Conservation (phyloP, 805 yeast species). For the Candida loeiensis region DNA sequence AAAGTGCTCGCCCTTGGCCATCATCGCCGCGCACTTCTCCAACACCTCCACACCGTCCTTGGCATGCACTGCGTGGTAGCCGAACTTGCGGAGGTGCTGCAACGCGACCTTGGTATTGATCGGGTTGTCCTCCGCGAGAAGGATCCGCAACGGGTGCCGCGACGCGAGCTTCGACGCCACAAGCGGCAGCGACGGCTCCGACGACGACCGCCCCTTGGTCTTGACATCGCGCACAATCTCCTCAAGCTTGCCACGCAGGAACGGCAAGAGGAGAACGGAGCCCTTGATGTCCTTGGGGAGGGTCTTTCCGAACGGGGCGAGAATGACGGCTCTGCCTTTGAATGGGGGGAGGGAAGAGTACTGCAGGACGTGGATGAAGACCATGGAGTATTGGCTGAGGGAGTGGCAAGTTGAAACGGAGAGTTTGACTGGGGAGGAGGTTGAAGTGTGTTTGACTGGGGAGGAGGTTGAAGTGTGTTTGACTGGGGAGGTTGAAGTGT, state of each 20-base stretch:
- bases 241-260: conserved; percentile 24
- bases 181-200: background rate
- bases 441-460: conserved; percentile 7
- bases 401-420: too few species aligned
- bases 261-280: conserved; percentile 27
- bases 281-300: conserved; percentile 20
- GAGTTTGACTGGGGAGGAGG: conserved; percentile 15
- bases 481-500: conserved; percentile 12
- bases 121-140: conserved; percentile 55
- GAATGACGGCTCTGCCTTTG: conserved; percentile 15
- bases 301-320: conserved; percentile 29
- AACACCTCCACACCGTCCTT: conserved; percentile 48
- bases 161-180: conserved; percentile 8
- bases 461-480: conserved; percentile 13
- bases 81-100: conserved; percentile 46
- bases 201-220: background rate
- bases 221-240: conserved; percentile 6
- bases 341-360: conserved; percentile 1
- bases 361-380: conserved; percentile 22
- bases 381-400: conserved; percentile 8
- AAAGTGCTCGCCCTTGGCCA: conserved; percentile 31
- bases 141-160: conserved; percentile 40
- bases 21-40: conserved; percentile 28
- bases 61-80: conserved; percentile 50
- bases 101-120: conserved; percentile 49